phyloP scores from a whole-genome alignment of 129 eudicot genomes.

The Saposhnikovia divaricata region DNA sequence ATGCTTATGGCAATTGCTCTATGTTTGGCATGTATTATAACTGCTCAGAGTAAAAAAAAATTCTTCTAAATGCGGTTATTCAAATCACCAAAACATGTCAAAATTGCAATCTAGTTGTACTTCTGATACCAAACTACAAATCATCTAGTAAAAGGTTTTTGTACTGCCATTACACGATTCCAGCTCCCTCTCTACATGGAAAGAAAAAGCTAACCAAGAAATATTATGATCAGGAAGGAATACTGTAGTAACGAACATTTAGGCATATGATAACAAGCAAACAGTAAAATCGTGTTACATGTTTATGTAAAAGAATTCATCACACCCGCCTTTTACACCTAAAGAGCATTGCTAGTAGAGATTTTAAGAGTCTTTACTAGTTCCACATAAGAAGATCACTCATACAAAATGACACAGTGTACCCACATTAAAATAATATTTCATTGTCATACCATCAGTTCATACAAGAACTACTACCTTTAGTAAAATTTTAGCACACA shows the following conservation, averaged over 20 bases:
- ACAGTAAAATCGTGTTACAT: background rate
- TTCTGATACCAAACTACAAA: background rate
- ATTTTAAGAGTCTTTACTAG: background rate
- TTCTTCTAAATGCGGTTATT: background rate
- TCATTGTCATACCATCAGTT: background rate
- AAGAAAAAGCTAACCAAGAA: background rate
- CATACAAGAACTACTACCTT: background rate
- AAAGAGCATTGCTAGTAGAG: background rate
- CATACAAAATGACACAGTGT: background rate
- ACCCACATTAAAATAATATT: background rate
- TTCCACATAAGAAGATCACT: background rate
- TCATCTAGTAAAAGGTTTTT: background rate
- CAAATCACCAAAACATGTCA: background rate
- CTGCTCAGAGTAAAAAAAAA: background rate
- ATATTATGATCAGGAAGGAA: background rate
- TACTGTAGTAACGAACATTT: background rate
- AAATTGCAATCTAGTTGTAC: background rate
- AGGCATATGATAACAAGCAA: background rate
- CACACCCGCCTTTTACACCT: background rate
- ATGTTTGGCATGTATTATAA: background rate
- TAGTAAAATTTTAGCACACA: background rate
- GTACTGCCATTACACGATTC: background rate
- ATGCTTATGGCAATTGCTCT: background rate
- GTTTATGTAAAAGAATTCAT: background rate
- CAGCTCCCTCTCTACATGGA: background rate